phyloP scores from a whole-genome alignment of 306 rosid genomes.

The Vachellia collinsii region DNA sequence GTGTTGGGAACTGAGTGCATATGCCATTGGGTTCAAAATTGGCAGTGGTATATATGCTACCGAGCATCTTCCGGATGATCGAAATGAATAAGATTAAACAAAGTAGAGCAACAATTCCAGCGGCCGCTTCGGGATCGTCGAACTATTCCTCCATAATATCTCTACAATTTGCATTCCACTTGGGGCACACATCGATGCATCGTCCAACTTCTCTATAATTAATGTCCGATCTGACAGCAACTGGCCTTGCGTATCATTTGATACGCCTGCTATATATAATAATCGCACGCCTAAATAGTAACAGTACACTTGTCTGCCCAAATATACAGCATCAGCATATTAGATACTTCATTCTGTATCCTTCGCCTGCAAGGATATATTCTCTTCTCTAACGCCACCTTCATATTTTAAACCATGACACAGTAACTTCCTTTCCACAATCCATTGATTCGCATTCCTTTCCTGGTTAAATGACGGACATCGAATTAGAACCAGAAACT shows the following conservation, averaged over 20 bases:
- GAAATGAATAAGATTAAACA: neutral
- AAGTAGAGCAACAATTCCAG: neutral
- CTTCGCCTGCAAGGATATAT: slow-evolving; percentile 15
- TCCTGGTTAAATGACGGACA: neutral
- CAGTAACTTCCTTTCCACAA: neutral
- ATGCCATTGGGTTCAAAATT: slow-evolving; percentile 28
- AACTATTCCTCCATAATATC: slow-evolving; percentile 26
- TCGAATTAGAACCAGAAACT: neutral
- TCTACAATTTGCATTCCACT: slow-evolving; percentile 37
- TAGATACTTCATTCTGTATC: slow-evolving; percentile 14
- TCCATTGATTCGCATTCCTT: neutral
- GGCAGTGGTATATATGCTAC: neutral
- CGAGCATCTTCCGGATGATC: neutral
- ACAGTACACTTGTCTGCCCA: neutral
- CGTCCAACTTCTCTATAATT: slow-evolving; percentile 1
- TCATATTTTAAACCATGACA: neutral
- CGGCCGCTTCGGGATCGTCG: slow-evolving; percentile 2
- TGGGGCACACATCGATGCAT: slow-evolving; percentile 25
- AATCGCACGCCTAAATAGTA: no score
- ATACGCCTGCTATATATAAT: neutral
- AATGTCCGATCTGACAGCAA: slow-evolving; percentile 14
- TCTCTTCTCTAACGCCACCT: neutral
- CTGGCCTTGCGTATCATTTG: neutral
- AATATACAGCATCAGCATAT: neutral
- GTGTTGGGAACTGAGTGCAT: neutral